Base-by-base conservation (phyloP, 441 rosid genomes). In the Biscutella laevigata region DNA sequence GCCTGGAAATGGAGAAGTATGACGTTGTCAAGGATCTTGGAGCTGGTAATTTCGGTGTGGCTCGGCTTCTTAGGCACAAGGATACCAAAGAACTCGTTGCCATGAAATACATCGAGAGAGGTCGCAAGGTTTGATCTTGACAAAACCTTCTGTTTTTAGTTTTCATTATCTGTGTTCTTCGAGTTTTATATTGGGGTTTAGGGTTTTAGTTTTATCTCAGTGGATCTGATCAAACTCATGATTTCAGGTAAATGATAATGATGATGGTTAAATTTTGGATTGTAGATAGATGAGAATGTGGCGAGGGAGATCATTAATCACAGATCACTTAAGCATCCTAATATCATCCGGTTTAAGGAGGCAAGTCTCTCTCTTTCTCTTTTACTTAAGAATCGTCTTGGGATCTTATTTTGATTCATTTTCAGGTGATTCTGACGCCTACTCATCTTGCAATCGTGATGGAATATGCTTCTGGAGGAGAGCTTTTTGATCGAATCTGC, bases 401-500 rank as follows among this genome's bases (percentile, higher is more conserved):
- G 27, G 45, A 33, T 43, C 48, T 39, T 8, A 24, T 12, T 33
- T 33, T 9, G 16, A 51, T 38, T 25, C 9, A 36, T 21, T 46
- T 53, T 6, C 66, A 90, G 98, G 84, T 90, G 68, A 86, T 84
- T 60, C 64, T 90, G 81, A 90, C 95, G 0, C 92, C 95, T 9
- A 84, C 95, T 1, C 98, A 90, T 71, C 70, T 90, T 73, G 92
- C 81, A 1, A 90, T 90, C 59, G 92, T 87, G 44, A 87, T 90
- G 96, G 98, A 90, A 74, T 87, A 90, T 65, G 95, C 98, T 9
- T 79, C 95, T 30, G 96, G 96, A 2, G 98, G 98, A 27, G 95
- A 90, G 71, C 83, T 90, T 53, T 90, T 87, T 53, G 95, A 90
- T 5, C 71, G 92, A 51, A 87, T 91, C 69, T 91, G 90, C 66